A percentile compares a stretch with the other conserved stretches of the same genome.
Conservation (phyloP, 805 yeast species). For the Naumovozyma baii region DNA sequence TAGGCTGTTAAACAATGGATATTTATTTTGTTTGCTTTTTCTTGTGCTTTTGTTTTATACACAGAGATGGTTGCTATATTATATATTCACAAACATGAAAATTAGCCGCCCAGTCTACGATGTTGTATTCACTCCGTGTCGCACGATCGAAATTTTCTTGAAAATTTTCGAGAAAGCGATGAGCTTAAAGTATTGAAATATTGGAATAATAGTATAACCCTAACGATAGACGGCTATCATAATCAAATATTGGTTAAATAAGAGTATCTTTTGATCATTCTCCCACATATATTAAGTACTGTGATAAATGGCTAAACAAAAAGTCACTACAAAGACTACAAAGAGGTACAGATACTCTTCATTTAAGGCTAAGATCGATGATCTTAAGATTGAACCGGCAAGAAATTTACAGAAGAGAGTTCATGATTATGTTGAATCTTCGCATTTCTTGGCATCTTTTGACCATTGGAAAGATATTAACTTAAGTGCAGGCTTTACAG, state of each 20-base stretch:
- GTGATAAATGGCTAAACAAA: conserved; percentile 27
- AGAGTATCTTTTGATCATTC: not conserved
- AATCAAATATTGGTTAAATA: too few species aligned
- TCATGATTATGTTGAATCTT: conserved; percentile 61
- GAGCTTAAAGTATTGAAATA: not conserved
- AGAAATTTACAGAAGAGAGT: conserved; percentile 47
- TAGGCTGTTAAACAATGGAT: too few species aligned
- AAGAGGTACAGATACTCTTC: conserved; percentile 59
- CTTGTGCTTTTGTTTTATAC: too few species aligned
- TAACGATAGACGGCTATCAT: too few species aligned
- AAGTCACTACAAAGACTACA: conserved; percentile 43
- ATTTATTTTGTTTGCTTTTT: too few species aligned
- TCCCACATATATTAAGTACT: not conserved
- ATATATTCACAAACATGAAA: too few species aligned
- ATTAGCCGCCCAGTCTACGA: too few species aligned
- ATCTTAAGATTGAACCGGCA: conserved; percentile 72
- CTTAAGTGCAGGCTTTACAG: conserved; percentile 59
- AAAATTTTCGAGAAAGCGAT: not conserved
- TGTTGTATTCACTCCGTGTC: too few species aligned
- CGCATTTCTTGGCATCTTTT: conserved; percentile 70
- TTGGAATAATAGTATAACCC: too few species aligned
- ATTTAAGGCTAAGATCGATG: conserved; percentile 75
- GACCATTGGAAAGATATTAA: conserved; percentile 87
- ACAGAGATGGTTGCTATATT: too few species aligned
- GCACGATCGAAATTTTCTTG: too few species aligned